Base-by-base conservation (phyloP, 2,329 filamentous ascomycete species). In the Incumbomyces lentus region DNA sequence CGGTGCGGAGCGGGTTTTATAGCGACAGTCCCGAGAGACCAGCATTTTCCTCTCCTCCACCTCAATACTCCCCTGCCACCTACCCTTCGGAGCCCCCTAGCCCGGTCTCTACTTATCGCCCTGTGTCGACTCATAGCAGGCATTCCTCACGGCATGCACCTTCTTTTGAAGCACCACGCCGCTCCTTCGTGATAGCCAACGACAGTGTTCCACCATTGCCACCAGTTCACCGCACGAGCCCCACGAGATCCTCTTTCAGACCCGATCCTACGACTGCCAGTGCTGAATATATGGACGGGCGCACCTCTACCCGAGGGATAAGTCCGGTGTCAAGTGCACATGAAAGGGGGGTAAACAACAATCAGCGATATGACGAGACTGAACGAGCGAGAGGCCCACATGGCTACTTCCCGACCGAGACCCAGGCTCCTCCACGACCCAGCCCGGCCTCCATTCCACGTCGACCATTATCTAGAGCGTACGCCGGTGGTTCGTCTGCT, bases 201-300 rank as follows among this genome's bases (percentile, higher is more conserved):
- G 53, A 55, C 26, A n/a, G 40, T 10, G 44, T 44, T 19, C 49
- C 54, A 36, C 59, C 62, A 43, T 51, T 55, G 40, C 59, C 60
- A 22, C 60, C 59, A 31, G 59, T 57, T 13, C 62, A 65, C 51
- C 59, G 59, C 49, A 17, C 52, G 55, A 55, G 58, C 52, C 38
- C 49, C 49, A 52, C 45, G 49, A 49, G 59, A 49, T 55, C 58
- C 48, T 47, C 54, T 29, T 44, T 54, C 55, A 49, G 42, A 34
- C 42, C 47, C 36, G 46, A 48, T 38, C 41, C 47, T 26, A 26
- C 22, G 4, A 8, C 22, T 8, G 4, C 8, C 22, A 8, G 5
- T 8, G 4, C 8, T 8, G 22, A 26, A 26, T 26, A 26, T 8
- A 26, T 26, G 22, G 22, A 26, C 8, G 22, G 22, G 4, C 22